Conservation (phyloP, 1,139 yeast species). For the Pichia sp. region DNA sequence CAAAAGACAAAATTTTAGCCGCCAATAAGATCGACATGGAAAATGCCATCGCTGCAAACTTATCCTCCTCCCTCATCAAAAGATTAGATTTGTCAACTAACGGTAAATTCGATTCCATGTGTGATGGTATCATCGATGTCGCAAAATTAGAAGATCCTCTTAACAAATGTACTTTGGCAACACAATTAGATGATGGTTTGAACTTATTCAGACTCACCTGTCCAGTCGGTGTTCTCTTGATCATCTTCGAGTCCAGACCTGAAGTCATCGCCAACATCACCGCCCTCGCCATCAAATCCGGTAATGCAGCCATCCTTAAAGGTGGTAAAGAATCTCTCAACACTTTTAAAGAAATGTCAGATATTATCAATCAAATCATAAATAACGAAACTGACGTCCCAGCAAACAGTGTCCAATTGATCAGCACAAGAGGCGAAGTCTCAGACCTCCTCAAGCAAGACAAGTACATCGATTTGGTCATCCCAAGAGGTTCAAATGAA, state of each 20-base stretch:
- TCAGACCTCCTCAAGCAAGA: constrained; percentile 83
- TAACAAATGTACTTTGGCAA: constrained; percentile 79
- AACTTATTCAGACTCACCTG: constrained; percentile 81
- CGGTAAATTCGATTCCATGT: constrained; percentile 90
- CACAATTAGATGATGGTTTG: constrained; percentile 83
- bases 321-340: constrained; percentile 94
- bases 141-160: constrained; percentile 87
- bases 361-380: constrained; percentile 63
- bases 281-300: constrained; percentile 93
- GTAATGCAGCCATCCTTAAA: constrained; percentile 92
- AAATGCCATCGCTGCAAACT: constrained; percentile 55
- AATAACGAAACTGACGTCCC: constrained; percentile 65
- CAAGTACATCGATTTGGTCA: constrained; percentile 87
- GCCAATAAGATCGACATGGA: constrained; percentile 79
- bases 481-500: constrained; percentile 95
- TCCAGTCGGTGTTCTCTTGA: constrained; percentile 91
- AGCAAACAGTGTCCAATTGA: constrained; percentile 75
- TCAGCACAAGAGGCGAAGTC: constrained; percentile 87
- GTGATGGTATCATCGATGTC: constrained; percentile 92
- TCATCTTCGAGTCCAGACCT: constrained; percentile 95
- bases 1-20: constrained; percentile 59
- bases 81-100: constrained; percentile 78
- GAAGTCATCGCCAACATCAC: constrained; percentile 98
- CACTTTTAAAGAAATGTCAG: constrained; percentile 82
- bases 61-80: constrained; percentile 71